phyloP scores from a whole-genome alignment of 108 stramenopile genomes.

The Pseudonitzschia multiseries region DNA sequence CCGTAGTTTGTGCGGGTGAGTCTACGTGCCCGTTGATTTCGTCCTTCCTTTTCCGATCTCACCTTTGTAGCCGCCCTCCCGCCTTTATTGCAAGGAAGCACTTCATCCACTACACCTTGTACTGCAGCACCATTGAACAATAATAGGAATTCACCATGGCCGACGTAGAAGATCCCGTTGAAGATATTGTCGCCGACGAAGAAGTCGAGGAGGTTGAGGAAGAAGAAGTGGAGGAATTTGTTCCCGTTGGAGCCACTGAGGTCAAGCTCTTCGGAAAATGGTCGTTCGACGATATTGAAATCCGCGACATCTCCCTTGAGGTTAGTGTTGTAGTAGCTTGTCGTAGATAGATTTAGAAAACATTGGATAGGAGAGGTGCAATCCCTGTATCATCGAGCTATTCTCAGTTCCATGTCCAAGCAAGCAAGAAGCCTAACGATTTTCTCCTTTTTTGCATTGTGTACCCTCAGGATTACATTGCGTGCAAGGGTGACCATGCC shows the following conservation, averaged over 20 bases:
- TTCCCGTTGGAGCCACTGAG: conserved; percentile 73
- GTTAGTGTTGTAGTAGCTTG: conserved; percentile 40
- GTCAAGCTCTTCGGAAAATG: conserved; percentile 98
- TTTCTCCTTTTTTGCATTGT: too few relatives aligned
- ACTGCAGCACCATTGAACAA: background rate
- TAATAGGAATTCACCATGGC: conserved; percentile 51
- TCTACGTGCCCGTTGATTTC: background rate
- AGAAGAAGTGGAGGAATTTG: conserved; percentile 82
- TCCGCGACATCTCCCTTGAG: conserved; percentile 98
- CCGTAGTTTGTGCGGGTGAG: background rate
- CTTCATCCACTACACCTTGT: background rate
- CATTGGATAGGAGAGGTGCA: too few relatives aligned
- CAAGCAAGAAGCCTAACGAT: too few relatives aligned
- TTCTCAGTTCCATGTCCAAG: too few relatives aligned
- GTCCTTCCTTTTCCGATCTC: background rate
- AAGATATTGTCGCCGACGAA: conserved; percentile 34
- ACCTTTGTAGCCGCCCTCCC: background rate
- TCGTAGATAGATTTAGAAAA: too few relatives aligned
- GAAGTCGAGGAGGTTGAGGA: conserved; percentile 39
- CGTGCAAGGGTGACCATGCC: conserved; percentile 96
- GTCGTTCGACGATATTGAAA: conserved; percentile 96
- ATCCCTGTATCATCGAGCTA: too few relatives aligned
- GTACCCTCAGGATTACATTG: conserved; percentile 87
- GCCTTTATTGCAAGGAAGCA: background rate
- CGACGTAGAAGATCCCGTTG: conserved; percentile 72